phyloP scores from a whole-genome alignment of 495 filamentous ascomycete species.

The Penicillium verhagenii region DNA sequence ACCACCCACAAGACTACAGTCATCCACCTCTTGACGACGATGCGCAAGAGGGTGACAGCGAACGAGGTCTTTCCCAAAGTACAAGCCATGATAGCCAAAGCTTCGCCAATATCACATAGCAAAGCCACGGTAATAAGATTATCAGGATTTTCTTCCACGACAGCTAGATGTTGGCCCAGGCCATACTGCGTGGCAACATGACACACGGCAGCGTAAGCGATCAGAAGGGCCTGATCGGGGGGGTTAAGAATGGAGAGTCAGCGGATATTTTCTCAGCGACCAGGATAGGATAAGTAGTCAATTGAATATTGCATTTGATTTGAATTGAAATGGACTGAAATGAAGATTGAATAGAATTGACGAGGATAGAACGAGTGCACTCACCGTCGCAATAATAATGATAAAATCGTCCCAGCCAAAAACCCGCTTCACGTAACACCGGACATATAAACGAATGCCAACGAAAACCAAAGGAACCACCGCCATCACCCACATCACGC shows the following conservation, averaged over 20 bases:
- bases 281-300: no score
- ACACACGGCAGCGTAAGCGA: slow-evolving; percentile 25
- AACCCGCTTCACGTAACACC: slow-evolving; percentile 18
- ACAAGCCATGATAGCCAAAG: slow-evolving; percentile 25
- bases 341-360: no score
- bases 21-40: slow-evolving; percentile 23
- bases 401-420: slow-evolving; percentile 33
- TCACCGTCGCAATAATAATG: slow-evolving; percentile 21
- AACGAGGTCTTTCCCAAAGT: slow-evolving; percentile 22
- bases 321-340: no score
- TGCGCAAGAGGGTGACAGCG: slow-evolving; percentile 19
- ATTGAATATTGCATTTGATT: no score
- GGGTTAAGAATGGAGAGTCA: no score
- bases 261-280: no score
- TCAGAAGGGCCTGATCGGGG: slow-evolving; percentile 19
- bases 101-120: slow-evolving; percentile 21
- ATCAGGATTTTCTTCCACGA: slow-evolving; percentile 15
- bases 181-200: slow-evolving; percentile 21
- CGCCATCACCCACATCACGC: slow-evolving; percentile 30
- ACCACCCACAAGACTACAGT: slow-evolving; percentile 17
- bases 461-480: slow-evolving; percentile 21
- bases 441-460: slow-evolving; percentile 23
- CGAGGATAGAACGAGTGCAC: no score
- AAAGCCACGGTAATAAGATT: slow-evolving; percentile 21
- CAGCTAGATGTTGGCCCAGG: slow-evolving; percentile 15